Conservation (phyloP, 306 rosid genomes). For the Prunus davidiana region DNA sequence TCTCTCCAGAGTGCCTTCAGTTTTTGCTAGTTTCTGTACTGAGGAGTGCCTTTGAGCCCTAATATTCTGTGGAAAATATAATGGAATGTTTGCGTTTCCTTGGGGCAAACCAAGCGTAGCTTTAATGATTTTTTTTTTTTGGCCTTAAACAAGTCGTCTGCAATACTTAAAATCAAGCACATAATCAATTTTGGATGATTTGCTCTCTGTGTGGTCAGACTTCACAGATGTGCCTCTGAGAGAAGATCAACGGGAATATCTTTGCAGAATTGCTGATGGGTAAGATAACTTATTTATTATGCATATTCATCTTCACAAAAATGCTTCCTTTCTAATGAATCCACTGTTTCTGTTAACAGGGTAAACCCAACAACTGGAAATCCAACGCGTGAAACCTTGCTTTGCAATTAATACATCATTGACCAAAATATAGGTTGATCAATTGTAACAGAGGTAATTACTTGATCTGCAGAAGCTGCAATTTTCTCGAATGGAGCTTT, state of each 20-base stretch:
- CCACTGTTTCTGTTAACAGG: conserved; percentile 43
- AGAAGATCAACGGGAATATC: conserved; percentile 88
- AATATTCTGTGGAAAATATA: background rate
- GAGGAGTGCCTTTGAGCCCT: background rate
- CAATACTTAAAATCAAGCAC: background rate
- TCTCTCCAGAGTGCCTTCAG: background rate
- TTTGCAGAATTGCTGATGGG: conserved; percentile 94
- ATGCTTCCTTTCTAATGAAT: conserved; percentile 17
- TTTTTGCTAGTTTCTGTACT: background rate
- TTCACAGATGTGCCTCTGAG: conserved; percentile 95
- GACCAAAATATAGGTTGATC: conserved; percentile 2
- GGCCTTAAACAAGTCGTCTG: background rate
- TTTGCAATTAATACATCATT: conserved; percentile 56
- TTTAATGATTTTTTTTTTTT: background rate
- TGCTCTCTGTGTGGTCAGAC: conserved; percentile 43
- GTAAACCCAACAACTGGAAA: conserved; percentile 89
- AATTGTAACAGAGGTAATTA: conserved; percentile 14
- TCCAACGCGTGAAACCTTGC: conserved; percentile 82
- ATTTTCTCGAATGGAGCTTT: conserved; percentile 26
- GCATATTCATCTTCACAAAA: background rate
- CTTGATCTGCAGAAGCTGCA: conserved; percentile 24
- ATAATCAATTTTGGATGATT: conserved; percentile 16
- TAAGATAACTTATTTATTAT: conserved; percentile 19
- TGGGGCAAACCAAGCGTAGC: background rate
- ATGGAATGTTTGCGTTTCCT: background rate